These are phyloP conservation scores for Wallacemonas rigidus DNA, from an alignment of 208 protist genomes.

Conservation along the genomic window DNA sequence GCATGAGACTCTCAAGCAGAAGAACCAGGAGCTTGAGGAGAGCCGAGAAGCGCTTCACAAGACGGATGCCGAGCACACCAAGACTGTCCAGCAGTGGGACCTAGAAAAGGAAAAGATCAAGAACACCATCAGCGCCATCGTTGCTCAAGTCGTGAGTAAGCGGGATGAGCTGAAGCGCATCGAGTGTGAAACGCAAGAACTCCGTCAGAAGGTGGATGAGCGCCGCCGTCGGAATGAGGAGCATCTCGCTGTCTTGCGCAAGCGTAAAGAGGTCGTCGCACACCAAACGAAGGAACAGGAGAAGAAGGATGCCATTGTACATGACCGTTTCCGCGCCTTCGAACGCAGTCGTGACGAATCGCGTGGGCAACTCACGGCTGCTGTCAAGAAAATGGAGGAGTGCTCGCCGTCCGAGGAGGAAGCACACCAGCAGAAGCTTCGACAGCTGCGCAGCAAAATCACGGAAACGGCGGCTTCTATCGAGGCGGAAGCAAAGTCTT, in stretches of 20 bases:
- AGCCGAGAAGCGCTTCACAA: constrained; percentile 39
- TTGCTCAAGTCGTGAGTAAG: constrained; percentile 63
- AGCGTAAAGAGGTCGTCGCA: constrained; percentile 45
- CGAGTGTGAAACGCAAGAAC: constrained; percentile 53
- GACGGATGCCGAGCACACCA: constrained; percentile 52
- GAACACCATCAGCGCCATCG: constrained; percentile 68
- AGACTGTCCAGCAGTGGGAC: constrained; percentile 71
- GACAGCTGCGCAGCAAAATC: constrained; percentile 48
- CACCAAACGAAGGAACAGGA: constrained; percentile 45
- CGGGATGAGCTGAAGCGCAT: constrained; percentile 65
- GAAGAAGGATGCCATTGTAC: constrained; percentile 50
- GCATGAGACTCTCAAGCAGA: constrained; percentile 41
- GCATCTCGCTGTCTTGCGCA: constrained; percentile 54
- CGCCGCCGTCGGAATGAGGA: constrained; percentile 68
- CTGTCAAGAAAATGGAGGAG: constrained; percentile 54
- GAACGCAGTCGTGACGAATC: constrained; percentile 49
- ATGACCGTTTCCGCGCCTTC: constrained; percentile 53
- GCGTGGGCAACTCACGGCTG: constrained; percentile 41
- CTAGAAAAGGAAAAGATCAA: constrained; percentile 76
- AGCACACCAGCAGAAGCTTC: constrained; percentile 50
- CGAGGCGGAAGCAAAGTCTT: constrained; percentile 78
- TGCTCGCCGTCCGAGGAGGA: constrained; percentile 42
- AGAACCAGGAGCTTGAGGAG: constrained; percentile 55
- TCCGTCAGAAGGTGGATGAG: constrained; percentile 75
- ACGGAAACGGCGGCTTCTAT: constrained; percentile 42